These are phyloP conservation scores for Ophiobolus disseminans DNA, from an alignment of 2,329 filamentous ascomycete genomes.

Conservation along the genomic window DNA sequence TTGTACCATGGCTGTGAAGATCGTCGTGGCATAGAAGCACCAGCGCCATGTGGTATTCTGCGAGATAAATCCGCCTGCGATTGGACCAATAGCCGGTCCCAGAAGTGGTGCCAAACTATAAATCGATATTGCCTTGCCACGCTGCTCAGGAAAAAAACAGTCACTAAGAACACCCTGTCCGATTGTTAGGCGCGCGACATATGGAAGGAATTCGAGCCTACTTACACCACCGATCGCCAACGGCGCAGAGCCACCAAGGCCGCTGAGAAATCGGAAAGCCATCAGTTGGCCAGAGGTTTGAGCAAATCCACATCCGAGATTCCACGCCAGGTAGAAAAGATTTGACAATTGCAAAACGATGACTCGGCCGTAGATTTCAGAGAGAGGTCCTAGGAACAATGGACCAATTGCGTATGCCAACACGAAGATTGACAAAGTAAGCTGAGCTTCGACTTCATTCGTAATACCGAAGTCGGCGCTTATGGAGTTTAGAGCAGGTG, in stretches of 20 bases:
- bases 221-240: slow-evolving; percentile 48
- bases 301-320: slow-evolving; percentile 50
- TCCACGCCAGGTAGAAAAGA: slow-evolving; percentile 50
- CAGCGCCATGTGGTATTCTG: slow-evolving; percentile 73
- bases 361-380: slow-evolving; percentile 49
- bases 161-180: slow-evolving; percentile 56
- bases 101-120: slow-evolving; percentile 70
- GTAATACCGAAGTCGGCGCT: slow-evolving; percentile 45
- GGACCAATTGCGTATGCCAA: slow-evolving; percentile 51
- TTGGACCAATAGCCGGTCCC: slow-evolving; percentile 70
- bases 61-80: slow-evolving; percentile 70
- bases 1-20: slow-evolving; percentile 68
- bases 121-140: slow-evolving; percentile 67
- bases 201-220: neutral
- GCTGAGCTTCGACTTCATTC: slow-evolving; percentile 35
- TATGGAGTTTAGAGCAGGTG: slow-evolving; percentile 44
- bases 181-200: neutral
- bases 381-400: slow-evolving; percentile 47
- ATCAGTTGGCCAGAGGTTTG: slow-evolving; percentile 43
- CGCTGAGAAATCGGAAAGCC: slow-evolving; percentile 47
- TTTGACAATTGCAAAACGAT: slow-evolving; percentile 48
- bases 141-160: slow-evolving; percentile 66
- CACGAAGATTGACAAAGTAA: slow-evolving; percentile 51
- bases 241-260: slow-evolving; percentile 48
- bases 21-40: slow-evolving; percentile 73